These are phyloP conservation scores for Talaromyces atroroseus DNA, from an alignment of 2,329 filamentous ascomycete species.

Conservation along the genomic window DNA sequence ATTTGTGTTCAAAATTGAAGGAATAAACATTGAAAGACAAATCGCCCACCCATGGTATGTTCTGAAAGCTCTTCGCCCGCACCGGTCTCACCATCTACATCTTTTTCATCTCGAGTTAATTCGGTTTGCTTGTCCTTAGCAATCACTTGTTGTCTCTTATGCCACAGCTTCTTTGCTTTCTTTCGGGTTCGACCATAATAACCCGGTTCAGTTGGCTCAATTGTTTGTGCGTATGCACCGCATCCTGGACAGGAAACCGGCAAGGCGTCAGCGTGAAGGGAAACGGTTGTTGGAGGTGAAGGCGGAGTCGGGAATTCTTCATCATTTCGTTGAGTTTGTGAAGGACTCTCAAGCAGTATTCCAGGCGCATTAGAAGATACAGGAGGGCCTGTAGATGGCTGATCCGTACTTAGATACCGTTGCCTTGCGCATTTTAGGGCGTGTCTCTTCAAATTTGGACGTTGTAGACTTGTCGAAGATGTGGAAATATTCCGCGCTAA, in stretches of 20 bases:
- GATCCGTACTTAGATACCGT: neutral
- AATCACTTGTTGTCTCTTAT: constrained; percentile 9
- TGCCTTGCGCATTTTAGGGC: neutral
- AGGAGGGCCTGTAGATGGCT: constrained; percentile 4
- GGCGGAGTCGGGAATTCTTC: constrained; percentile 4
- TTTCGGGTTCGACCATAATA: constrained; percentile 51
- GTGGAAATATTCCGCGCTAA: neutral
- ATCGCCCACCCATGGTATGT: neutral
- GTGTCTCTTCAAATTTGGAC: neutral
- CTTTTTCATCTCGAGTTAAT: neutral
- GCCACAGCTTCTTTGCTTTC: constrained; percentile 28
- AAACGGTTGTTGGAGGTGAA: constrained; percentile 13
- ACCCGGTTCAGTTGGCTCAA: constrained; percentile 51
- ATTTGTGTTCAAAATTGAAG: neutral
- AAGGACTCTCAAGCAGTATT: neutral
- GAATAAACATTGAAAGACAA: neutral
- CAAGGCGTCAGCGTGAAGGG: constrained; percentile 26
- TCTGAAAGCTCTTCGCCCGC: neutral
- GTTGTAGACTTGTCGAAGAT: neutral
- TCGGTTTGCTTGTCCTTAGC: neutral
- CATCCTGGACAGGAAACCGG: constrained; percentile 58
- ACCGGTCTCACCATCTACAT: neutral
- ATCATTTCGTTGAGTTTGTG: constrained; percentile 16
- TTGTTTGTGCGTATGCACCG: constrained; percentile 55
- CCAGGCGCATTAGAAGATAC: constrained; percentile 10